A percentile compares a stretch with the other conserved stretches of the same genome.
phyloP scores from a whole-genome alignment of 306 rosid species.

The peach (Prunus persica) region DNA sequence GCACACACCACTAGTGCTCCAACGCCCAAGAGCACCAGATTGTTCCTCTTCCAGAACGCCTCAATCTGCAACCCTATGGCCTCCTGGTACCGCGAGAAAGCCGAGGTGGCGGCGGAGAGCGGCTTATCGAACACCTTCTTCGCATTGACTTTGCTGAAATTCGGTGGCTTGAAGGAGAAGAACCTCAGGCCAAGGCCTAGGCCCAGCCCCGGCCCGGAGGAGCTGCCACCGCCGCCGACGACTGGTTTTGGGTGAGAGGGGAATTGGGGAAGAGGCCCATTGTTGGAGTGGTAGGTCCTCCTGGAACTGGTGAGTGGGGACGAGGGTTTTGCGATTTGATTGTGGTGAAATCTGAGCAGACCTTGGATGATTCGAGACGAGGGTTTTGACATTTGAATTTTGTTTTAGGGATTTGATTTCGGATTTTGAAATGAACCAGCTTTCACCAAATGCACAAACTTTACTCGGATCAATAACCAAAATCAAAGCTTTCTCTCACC shows the following conservation, averaged over 20 bases:
- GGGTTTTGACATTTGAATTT: slow-evolving; percentile 32
- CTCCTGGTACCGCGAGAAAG: slow-evolving; percentile 67
- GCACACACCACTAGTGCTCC: slow-evolving; percentile 63
- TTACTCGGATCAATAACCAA: not conserved
- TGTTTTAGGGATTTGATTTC: not conserved
- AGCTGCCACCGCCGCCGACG: not conserved
- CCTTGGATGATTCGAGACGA: slow-evolving; percentile 47
- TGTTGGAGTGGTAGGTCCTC: slow-evolving; percentile 26
- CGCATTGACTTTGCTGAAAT: slow-evolving; percentile 26
- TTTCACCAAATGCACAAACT: not conserved
- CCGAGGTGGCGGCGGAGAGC: slow-evolving; percentile 39
- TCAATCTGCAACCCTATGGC: slow-evolving; percentile 84
- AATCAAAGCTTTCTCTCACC: not conserved
- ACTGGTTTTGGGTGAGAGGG: slow-evolving; percentile 2
- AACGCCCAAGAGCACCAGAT: slow-evolving; percentile 57
- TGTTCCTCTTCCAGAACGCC: slow-evolving; percentile 73
- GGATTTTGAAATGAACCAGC: not conserved
- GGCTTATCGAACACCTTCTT: slow-evolving; percentile 59
- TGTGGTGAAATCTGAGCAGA: slow-evolving; percentile 42
- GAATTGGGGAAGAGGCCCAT: slow-evolving; percentile 7
- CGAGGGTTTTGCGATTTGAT: slow-evolving; percentile 23
- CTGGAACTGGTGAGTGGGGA: slow-evolving; percentile 1
- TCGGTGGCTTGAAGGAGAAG: slow-evolving; percentile 40
- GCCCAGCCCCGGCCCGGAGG: not conserved
- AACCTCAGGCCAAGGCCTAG: slow-evolving; percentile 41